Percentiles rank a stretch among this genome's conserved stretches.
These are phyloP conservation scores for Candida pini DNA, from an alignment of 805 yeast genomes.

Conservation along the genomic window DNA sequence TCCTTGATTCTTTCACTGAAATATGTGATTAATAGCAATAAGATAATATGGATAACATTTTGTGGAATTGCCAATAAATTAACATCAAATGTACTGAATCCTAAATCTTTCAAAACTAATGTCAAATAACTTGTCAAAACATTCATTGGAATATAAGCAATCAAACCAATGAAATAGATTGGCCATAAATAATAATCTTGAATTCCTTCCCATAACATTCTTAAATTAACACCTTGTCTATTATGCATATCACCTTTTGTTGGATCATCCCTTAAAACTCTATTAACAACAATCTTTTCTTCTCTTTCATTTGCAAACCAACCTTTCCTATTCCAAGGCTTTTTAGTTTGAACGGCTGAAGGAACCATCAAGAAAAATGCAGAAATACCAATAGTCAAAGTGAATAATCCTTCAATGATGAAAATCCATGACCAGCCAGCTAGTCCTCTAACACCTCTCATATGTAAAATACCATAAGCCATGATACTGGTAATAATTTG, in stretches of 20 bases:
- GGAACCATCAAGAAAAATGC: conserved; percentile 29
- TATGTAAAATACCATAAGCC: conserved; percentile 46
- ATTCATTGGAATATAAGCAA: conserved; percentile 33
- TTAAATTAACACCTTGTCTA: conserved; percentile 43
- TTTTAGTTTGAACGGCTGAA: conserved; percentile 28
- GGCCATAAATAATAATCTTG: conserved; percentile 54
- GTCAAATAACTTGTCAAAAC: conserved; percentile 42
- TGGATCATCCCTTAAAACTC: conserved; percentile 36
- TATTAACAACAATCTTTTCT: conserved; percentile 6
- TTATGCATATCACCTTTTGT: conserved; percentile 60
- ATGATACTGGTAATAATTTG: conserved; percentile 38
- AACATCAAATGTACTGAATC: conserved; percentile 47
- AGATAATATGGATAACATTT: conserved; percentile 32
- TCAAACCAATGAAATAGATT: conserved; percentile 40
- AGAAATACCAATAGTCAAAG: conserved; percentile 45
- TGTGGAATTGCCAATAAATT: conserved; percentile 50
- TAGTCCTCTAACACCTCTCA: conserved; percentile 39
- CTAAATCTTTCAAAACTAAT: conserved; percentile 41
- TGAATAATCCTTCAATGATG: conserved; percentile 55
- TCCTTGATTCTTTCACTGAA: conserved; percentile 31
- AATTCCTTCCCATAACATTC: conserved; percentile 35
- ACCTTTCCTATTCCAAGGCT: conserved; percentile 23
- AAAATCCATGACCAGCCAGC: conserved; percentile 66
- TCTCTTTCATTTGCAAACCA: conserved; percentile 37
- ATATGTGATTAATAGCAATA: conserved; percentile 32